Base-by-base conservation (phyloP, 169 alveolate species). In the Plasmodium vivax region DNA sequence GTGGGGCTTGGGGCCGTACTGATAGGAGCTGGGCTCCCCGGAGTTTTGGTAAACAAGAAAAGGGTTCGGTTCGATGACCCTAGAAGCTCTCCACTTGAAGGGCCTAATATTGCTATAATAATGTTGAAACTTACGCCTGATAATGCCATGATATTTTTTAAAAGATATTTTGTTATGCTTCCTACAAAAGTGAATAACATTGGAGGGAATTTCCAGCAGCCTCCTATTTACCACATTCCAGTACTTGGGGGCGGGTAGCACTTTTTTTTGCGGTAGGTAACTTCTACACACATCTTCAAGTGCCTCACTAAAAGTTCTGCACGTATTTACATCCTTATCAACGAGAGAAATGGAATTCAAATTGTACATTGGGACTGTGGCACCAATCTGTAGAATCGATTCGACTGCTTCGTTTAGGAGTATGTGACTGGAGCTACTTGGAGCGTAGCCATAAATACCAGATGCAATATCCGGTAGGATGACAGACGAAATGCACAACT, bases 51-150 rank as follows among this genome's bases (percentile, higher is more conserved):
- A 83, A n/a, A 92, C 43, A 41, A 92, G 85, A 82, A 92, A 92
- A 47, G 95, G 92, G 81, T 92, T 72, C n/a, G 95, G 95, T 34
- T 92, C 95, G 45, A 92, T 43, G 72, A 92, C 95, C 84, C 95
- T 82, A 19, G 95, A 92, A 7, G 95, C 95, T 82, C 95, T 68
- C 95, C 95, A 92, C 82, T 92, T 92, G 16, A 92, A 92, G 27
- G 95, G 95, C 75, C 95, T 92, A 54, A 92, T 92, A 83, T 92
- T 92, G 73, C 95, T 92, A 74, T 92, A 92, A 72, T 92, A 92
- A 92, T 92, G 82, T 82, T 75, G 81, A 82, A 71, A 56, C 54
- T 82, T 92, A 47, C 95, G 83, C 77, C 95, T 75, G 41, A 92
- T 92, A 45, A 92, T 92, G n/a, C 95, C 95, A 92, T 92, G 95